Evolutionary conservation across 495 filamentous ascomycete species (phyloP), one percentile per base, ranked within the genome.

Genomic region (Neurospora sublineolata): DNA sequence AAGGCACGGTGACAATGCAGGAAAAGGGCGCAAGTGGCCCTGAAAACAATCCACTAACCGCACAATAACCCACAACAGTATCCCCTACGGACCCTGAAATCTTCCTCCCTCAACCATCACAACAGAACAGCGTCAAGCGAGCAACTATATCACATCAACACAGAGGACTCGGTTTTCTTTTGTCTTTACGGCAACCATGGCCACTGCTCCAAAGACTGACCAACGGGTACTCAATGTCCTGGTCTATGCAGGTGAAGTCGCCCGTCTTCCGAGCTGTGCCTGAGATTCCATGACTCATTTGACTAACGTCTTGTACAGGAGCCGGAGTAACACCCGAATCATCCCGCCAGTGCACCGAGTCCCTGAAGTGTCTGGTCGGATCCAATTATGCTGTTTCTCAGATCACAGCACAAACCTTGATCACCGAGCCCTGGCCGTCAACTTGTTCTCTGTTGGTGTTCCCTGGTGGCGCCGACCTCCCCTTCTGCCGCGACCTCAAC

Each of bases 381-480:
- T 92, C 93, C 44, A 91, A 93, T 80, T 97, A 98, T 80, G 96
- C 94, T 69, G 93, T 99, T 72, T 93, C 92, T 78, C 89, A 93
- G 52, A 87, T 98, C 70, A 91, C 89, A 27, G 89, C 92, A 23
- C 85, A 91, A 3, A 89, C 89, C 75, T 85, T 99, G 58, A 82
- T 97, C 71, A 94, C 95, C 70, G 95, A 99, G 78, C 95, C 95
- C 67, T 99, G 95, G 95, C 87, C 87, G 0, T 83, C 91, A 14
- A 89, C 93, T 0, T 99, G 95, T 75, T 92, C 93, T 3, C 85
- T 97, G 16, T 86, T 99, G 14, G 94, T 99, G 6, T 88, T 99
- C 69, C 95, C 95, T 11, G 96, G 96, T 18, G 95, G 95, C n/a
- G 95, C 93, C 20, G 95, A 99, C 76, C 85, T 97, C 52, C 93